Evolutionary conservation across 257 asterid species (phyloP).

Genomic region (Leptodermis oblonga): DNA sequence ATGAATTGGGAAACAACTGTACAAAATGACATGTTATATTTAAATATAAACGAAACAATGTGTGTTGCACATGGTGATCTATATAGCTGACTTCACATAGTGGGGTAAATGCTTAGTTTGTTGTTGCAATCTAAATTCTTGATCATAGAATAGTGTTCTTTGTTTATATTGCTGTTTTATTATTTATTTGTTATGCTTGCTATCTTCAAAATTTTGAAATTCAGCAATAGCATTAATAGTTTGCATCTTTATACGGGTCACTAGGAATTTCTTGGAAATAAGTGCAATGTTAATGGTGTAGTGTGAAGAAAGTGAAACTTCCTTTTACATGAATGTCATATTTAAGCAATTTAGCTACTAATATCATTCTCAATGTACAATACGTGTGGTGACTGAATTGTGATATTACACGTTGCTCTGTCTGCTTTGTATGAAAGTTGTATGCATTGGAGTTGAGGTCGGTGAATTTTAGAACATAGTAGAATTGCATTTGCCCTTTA

Average conservation of each 20-base stretch:
- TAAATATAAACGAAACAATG: too few species aligned
- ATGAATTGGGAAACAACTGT: too few species aligned
- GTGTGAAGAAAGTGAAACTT: neutral
- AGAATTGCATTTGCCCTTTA: neutral
- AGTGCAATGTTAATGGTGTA: neutral
- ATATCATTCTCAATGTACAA: neutral
- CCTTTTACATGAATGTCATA: neutral
- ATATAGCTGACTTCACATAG: too few species aligned
- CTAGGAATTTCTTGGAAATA: neutral
- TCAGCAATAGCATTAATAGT: neutral
- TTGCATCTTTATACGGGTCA: neutral
- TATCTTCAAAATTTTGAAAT: neutral
- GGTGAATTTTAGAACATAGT: too few species aligned
- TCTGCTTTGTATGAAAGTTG: too few species aligned
- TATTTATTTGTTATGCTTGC: neutral
- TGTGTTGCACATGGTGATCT: too few species aligned
- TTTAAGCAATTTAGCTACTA: neutral
- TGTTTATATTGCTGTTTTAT: neutral
- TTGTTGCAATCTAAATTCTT: too few species aligned
- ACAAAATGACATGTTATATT: too few species aligned
- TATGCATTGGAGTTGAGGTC: neutral
- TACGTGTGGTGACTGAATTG: neutral
- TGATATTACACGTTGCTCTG: neutral
- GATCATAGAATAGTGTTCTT: neutral
- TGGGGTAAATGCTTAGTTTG: too few species aligned